Conservation (phyloP, 2,329 filamentous ascomycete species). For the Neurospora sp. region DNA sequence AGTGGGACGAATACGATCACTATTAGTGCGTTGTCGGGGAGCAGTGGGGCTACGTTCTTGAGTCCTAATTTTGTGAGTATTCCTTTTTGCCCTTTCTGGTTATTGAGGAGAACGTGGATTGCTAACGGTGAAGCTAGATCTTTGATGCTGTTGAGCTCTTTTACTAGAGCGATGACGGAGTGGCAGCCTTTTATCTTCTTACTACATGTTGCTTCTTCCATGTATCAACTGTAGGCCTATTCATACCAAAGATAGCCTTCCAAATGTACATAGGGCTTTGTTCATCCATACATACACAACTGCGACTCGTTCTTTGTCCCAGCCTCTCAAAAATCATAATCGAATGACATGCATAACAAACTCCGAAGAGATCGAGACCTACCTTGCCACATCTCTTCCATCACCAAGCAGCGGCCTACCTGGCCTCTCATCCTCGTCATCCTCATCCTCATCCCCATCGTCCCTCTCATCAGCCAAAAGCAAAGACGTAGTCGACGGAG, state of each 20-base stretch:
- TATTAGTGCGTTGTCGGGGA: conserved; percentile 49
- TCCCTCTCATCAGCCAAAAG: neutral
- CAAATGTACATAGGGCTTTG: neutral
- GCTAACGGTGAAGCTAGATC: conserved; percentile 6
- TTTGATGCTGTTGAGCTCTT: conserved; percentile 25
- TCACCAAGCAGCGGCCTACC: neutral
- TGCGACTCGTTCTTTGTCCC: neutral
- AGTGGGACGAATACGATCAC: conserved; percentile 54
- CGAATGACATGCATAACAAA: neutral
- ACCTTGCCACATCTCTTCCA: neutral
- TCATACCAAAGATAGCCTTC: neutral
- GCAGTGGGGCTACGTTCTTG: conserved; percentile 42
- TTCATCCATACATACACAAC: neutral
- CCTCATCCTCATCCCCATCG: neutral
- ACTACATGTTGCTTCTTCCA: neutral
- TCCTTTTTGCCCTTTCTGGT: neutral
- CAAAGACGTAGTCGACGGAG: neutral
- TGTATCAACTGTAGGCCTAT: neutral
- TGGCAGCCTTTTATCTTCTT: neutral
- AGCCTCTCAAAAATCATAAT: neutral
- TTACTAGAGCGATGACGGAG: neutral
- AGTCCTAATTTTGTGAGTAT: conserved; percentile 43
- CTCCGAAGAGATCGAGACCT: neutral
- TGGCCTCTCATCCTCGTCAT: neutral
- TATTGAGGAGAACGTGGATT: neutral